Conservation (phyloP, 2,329 filamentous ascomycete genomes). For the Exophiala mesophila region DNA sequence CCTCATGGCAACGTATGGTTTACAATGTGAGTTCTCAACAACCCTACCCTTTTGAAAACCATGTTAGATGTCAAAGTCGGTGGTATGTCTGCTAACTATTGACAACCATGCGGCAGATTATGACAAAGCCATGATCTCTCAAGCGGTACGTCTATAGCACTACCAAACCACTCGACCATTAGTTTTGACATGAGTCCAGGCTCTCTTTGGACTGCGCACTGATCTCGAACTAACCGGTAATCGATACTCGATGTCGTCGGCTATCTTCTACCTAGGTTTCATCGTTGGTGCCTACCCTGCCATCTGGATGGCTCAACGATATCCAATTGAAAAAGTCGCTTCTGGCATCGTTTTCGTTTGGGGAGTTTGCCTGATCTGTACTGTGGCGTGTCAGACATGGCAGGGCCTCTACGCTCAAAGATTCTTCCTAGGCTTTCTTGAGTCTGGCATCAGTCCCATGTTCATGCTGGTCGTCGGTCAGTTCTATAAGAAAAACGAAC, state of each 20-base stretch:
- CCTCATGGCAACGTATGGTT: constrained; percentile 47
- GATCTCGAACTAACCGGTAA: constrained; percentile 41
- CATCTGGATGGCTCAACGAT: constrained; percentile 64
- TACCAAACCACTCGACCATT: no score
- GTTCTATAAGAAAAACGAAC: constrained; percentile 63
- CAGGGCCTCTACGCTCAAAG: constrained; percentile 61
- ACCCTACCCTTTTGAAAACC: background rate
- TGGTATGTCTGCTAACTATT: background rate
- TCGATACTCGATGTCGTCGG: constrained; percentile 34
- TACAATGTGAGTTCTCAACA: constrained; percentile 4
- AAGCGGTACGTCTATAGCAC: constrained; percentile 42
- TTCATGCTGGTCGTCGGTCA: constrained; percentile 61
- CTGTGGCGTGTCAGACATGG: constrained; percentile 60
- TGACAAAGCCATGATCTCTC: constrained; percentile 53
- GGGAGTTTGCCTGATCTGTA: constrained; percentile 63
- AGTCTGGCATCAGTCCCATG: constrained; percentile 60
- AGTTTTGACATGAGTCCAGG: no score
- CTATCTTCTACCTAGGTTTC: constrained; percentile 67
- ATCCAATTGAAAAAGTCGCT: constrained; percentile 59
- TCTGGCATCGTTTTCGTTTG: constrained; percentile 61
- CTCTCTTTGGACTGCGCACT: constrained; percentile 39
- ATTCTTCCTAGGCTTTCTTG: constrained; percentile 59
- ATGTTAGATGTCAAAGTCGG: no score
- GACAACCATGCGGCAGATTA: constrained; percentile 40
- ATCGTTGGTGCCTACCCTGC: constrained; percentile 68